Evolutionary conservation across 1,284 basidiomycete species (phyloP).

Genomic region (Pseudozyma sp.): DNA sequence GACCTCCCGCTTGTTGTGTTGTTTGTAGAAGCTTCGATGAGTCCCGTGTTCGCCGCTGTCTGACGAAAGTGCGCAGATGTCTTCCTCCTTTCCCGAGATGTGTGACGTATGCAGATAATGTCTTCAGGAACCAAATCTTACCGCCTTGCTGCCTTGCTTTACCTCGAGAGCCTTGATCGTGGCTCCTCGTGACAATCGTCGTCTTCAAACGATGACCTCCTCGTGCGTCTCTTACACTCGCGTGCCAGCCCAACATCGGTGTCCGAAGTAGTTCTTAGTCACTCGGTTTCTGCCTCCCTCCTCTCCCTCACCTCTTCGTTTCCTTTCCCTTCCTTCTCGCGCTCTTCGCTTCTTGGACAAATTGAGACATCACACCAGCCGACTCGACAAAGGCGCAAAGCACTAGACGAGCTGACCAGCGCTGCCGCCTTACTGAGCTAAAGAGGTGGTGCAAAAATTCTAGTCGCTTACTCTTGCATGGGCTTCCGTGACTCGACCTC

Average conservation of each 20-base stretch:
- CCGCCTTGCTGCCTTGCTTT: neutral
- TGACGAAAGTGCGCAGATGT: neutral
- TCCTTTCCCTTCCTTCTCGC: too few relatives aligned
- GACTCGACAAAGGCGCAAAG: neutral
- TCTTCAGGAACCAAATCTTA: neutral
- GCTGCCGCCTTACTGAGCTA: neutral
- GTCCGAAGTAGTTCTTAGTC: too few relatives aligned
- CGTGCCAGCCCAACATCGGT: too few relatives aligned
- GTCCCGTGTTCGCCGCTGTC: neutral
- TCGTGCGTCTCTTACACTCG: too few relatives aligned
- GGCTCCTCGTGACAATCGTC: neutral
- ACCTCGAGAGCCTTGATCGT: neutral
- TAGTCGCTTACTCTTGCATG: neutral
- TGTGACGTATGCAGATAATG: constrained; percentile 2
- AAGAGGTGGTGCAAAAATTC: neutral
- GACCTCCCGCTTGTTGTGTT: too few relatives aligned
- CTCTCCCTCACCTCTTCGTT: too few relatives aligned
- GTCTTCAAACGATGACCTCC: too few relatives aligned
- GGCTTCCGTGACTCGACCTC: neutral
- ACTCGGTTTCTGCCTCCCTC: too few relatives aligned
- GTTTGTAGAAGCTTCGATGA: too few relatives aligned
- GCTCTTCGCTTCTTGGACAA: too few relatives aligned
- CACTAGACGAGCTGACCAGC: neutral
- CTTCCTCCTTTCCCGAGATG: neutral
- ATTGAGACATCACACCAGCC: too few relatives aligned